These are phyloP conservation scores for Boletus reticuloceps DNA, from an alignment of 768 basidiomycete species.

Conservation along the genomic window DNA sequence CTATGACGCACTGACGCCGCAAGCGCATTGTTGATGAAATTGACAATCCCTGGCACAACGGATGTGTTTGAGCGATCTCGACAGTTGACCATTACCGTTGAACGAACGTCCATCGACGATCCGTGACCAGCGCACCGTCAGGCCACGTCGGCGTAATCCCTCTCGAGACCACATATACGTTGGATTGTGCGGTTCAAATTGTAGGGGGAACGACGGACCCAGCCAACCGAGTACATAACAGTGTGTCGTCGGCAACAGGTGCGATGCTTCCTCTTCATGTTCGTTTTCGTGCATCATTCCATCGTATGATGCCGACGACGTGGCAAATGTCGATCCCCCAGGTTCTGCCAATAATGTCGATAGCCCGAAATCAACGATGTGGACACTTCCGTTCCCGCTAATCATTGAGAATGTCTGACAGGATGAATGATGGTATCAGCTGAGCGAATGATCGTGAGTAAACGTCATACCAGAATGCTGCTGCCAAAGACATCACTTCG, in stretches of 20 bases:
- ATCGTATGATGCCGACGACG: constrained; percentile 1
- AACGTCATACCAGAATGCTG: background rate
- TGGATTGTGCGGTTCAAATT: too few species aligned
- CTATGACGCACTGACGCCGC: background rate
- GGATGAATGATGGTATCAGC: background rate
- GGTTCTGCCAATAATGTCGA: constrained; percentile 5
- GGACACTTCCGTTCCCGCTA: background rate
- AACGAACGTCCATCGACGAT: constrained; percentile 8
- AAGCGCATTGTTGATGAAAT: background rate
- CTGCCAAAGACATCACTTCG: background rate
- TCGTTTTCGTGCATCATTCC: background rate
- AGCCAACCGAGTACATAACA: constrained; percentile 3
- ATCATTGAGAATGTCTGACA: constrained; percentile 6
- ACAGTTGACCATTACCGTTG: constrained; percentile 24
- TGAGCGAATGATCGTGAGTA: background rate
- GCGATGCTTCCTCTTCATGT: background rate
- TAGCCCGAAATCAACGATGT: constrained; percentile 6
- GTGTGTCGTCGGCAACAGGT: background rate
- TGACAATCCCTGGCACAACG: constrained; percentile 28
- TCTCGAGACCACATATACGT: background rate
- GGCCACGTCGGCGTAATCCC: constrained; percentile 1
- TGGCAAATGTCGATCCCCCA: background rate
- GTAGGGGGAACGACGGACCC: background rate
- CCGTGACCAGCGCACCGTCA: background rate
- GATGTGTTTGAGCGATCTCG: constrained; percentile 22